A percentile compares a stretch with the other conserved stretches of the same genome.
phyloP scores from a whole-genome alignment of 805 yeast genomes.

The Ogataea sp. region DNA sequence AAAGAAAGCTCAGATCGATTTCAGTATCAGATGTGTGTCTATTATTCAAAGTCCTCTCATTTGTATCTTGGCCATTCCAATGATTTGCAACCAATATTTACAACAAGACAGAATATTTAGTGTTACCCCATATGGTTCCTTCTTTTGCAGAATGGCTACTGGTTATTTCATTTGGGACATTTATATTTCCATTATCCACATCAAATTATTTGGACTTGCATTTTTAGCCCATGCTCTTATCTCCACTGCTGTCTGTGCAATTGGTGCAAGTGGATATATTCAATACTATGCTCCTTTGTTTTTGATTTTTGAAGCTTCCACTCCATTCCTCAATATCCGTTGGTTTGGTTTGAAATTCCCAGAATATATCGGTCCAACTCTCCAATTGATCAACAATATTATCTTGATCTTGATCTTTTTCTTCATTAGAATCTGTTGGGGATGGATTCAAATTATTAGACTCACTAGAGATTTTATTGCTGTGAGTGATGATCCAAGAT shows the following conservation, averaged over 20 bases:
- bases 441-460: conserved; percentile 27
- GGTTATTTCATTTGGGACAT: conserved; percentile 31
- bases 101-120: conserved; percentile 24
- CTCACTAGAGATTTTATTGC: conserved; percentile 20
- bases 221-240: conserved; percentile 28
- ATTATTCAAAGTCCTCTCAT: conserved; percentile 25
- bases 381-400: conserved; percentile 25
- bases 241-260: conserved; percentile 21
- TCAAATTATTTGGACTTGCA: conserved; percentile 25
- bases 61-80: conserved; percentile 21
- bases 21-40: conserved; percentile 26
- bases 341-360: conserved; percentile 29
- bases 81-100: conserved; percentile 20
- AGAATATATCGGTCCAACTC: conserved; percentile 16
- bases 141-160: conserved; percentile 22
- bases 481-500: conserved; percentile 20
- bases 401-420: conserved; percentile 26
- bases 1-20: conserved; percentile 16
- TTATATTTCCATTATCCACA: conserved; percentile 17
- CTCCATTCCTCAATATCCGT: conserved; percentile 28
- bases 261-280: conserved; percentile 20
- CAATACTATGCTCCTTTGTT: conserved; percentile 27
- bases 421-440: conserved; percentile 28
- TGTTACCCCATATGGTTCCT: conserved; percentile 24
- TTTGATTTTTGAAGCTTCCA: conserved; percentile 27